phyloP scores from a whole-genome alignment of 805 yeast species.

The Candida corydali region DNA sequence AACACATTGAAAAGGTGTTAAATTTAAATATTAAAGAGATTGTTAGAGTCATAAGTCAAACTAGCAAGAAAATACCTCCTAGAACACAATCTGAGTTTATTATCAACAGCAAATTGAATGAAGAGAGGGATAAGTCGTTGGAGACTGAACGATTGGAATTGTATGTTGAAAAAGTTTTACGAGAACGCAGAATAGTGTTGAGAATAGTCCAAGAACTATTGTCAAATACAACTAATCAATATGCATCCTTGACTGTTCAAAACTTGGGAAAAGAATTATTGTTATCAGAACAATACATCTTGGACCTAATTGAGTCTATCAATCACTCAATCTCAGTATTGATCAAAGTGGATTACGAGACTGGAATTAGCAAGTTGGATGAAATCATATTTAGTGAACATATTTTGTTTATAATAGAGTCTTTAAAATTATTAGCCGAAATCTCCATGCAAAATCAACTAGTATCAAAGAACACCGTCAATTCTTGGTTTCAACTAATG shows the following conservation, averaged over 20 bases:
- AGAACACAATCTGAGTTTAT: slow-evolving; percentile 18
- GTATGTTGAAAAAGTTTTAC: slow-evolving; percentile 38
- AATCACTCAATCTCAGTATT: slow-evolving; percentile 10
- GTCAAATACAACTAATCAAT: slow-evolving; percentile 32
- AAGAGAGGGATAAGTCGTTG: slow-evolving; percentile 27
- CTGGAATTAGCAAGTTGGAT: slow-evolving; percentile 15
- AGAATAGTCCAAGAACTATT: slow-evolving; percentile 43
- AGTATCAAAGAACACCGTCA: slow-evolving; percentile 28
- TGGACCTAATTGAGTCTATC: slow-evolving; percentile 16
- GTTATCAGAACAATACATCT: slow-evolving; percentile 27
- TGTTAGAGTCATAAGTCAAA: slow-evolving; percentile 43
- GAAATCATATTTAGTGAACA: slow-evolving; percentile 25
- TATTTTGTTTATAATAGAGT: slow-evolving; percentile 28
- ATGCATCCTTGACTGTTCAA: slow-evolving; percentile 25
- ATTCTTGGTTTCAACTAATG: slow-evolving; percentile 56
- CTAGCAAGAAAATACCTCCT: slow-evolving; percentile 35
- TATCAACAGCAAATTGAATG: slow-evolving; percentile 27
- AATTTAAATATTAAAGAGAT: slow-evolving; percentile 42
- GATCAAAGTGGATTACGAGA: slow-evolving; percentile 8
- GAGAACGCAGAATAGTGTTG: slow-evolving; percentile 51
- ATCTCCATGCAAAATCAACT: slow-evolving; percentile 35
- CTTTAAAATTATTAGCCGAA: slow-evolving; percentile 36
- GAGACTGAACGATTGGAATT: slow-evolving; percentile 27
- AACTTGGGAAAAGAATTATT: slow-evolving; percentile 37
- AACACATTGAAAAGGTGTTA: slow-evolving; percentile 34